These are phyloP conservation scores for Kernera saxatilis DNA, from an alignment of 345 rosid species.

Conservation along the genomic window DNA sequence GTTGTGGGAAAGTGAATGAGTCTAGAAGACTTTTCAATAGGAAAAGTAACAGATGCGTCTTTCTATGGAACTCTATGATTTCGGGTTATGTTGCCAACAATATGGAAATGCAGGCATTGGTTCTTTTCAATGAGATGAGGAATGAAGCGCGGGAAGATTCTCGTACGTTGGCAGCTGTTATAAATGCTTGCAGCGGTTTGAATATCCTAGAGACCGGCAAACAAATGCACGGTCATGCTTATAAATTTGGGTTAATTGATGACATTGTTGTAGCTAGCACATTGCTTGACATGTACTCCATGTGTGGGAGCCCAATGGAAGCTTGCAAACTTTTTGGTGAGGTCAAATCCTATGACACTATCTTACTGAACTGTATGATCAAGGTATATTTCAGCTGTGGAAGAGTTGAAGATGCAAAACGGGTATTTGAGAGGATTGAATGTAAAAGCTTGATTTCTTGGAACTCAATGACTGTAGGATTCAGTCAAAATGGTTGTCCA, in stretches of 20 bases:
- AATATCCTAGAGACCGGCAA: constrained; percentile 38
- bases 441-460: constrained; percentile 70
- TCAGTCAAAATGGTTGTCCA: constrained; percentile 67
- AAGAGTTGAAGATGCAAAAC: constrained; percentile 65
- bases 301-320: constrained; percentile 50
- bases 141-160: constrained; percentile 37
- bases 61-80: constrained; percentile 78
- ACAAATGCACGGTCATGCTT: constrained; percentile 62
- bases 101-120: constrained; percentile 52
- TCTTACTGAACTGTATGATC: constrained; percentile 79
- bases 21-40: constrained; percentile 47
- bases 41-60: constrained; percentile 36
- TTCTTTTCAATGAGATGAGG: constrained; percentile 55
- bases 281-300: constrained; percentile 66
- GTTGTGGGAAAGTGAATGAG: constrained; percentile 47
- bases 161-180: constrained; percentile 48
- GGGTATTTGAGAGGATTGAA: constrained; percentile 47
- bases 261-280: constrained; percentile 62
- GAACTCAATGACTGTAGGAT: constrained; percentile 81
- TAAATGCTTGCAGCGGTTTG: constrained; percentile 52
- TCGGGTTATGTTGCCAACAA: constrained; percentile 59
- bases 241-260: constrained; percentile 42
- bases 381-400: constrained; percentile 65
- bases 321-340: constrained; percentile 66
- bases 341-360: constrained; percentile 54